A percentile compares a stretch with the other conserved stretches of the same genome.
These are phyloP conservation scores for Chlorella sp. DNA, from an alignment of 139 green algal genomes.

Conservation along the genomic window DNA sequence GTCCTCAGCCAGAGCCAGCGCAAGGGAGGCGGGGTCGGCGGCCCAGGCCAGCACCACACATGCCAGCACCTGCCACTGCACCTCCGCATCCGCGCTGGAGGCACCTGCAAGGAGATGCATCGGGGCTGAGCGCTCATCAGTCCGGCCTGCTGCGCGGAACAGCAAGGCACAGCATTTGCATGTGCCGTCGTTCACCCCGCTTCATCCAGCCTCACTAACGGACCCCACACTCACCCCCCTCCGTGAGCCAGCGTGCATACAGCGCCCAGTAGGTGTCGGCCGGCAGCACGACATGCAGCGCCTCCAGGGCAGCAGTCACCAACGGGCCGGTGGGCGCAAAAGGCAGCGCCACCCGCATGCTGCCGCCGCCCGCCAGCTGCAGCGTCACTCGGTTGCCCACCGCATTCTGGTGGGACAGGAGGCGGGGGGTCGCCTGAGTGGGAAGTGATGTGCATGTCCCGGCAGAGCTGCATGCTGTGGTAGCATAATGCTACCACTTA, in stretches of 20 bases:
- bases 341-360: slow-evolving; percentile 55
- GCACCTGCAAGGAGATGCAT: slow-evolving; percentile 5
- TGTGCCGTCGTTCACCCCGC: too few species aligned
- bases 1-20: neutral
- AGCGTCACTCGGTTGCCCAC: slow-evolving; percentile 52
- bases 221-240: neutral
- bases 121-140: too few species aligned
- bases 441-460: too few species aligned
- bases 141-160: too few species aligned
- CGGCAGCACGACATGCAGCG: slow-evolving; percentile 53
- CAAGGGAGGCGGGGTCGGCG: slow-evolving; percentile 23
- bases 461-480: too few species aligned
- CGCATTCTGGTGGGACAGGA: slow-evolving; percentile 28
- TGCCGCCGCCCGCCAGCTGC: slow-evolving; percentile 27
- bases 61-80: slow-evolving; percentile 46
- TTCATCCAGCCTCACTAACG: too few species aligned
- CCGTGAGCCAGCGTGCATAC: slow-evolving; percentile 44
- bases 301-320: slow-evolving; percentile 49
- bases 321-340: slow-evolving; percentile 48
- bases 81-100: slow-evolving; percentile 15
- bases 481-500: too few species aligned
- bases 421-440: too few species aligned
- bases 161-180: too few species aligned
- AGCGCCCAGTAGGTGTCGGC: slow-evolving; percentile 46
- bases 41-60: slow-evolving; percentile 53